These are phyloP conservation scores for Begonia fuchsioides DNA, from an alignment of 306 rosid genomes.

Conservation along the genomic window DNA sequence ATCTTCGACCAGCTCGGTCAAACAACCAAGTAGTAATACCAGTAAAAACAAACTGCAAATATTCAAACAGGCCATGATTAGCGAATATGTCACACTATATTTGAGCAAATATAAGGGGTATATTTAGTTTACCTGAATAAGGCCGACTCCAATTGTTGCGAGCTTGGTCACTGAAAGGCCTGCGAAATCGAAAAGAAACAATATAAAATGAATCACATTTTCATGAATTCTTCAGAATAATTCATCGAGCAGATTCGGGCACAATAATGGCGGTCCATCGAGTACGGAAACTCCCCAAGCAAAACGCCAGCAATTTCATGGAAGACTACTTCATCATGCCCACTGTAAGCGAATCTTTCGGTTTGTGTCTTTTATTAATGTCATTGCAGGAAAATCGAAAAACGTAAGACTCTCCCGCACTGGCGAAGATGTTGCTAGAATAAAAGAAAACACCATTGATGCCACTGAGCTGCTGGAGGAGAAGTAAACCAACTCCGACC, in stretches of 20 bases:
- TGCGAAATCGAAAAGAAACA: conserved; percentile 15
- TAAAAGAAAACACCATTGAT: conserved; percentile 76
- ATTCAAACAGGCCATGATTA: conserved; percentile 3
- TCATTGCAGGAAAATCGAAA: background rate
- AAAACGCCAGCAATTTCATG: too few species aligned
- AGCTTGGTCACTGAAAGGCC: conserved; percentile 47
- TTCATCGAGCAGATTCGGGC: too few species aligned
- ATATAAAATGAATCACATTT: too few species aligned
- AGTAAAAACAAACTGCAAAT: conserved; percentile 48
- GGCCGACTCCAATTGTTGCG: conserved; percentile 69
- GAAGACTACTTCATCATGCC: too few species aligned
- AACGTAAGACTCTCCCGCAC: conserved; percentile 41
- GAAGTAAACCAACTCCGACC: conserved; percentile 68
- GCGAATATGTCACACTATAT: background rate
- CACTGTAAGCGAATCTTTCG: too few species aligned
- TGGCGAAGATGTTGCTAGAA: conserved; percentile 63
- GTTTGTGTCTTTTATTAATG: too few species aligned
- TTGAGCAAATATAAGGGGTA: background rate
- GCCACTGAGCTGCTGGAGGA: conserved; percentile 72
- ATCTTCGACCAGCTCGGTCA: conserved; percentile 69
- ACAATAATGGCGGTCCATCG: too few species aligned
- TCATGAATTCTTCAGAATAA: too few species aligned
- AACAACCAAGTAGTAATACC: conserved; percentile 66
- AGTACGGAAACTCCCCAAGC: too few species aligned
- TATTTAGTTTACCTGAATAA: conserved; percentile 36